Conservation (phyloP, 805 yeast species). For the Candida taoyuanica region DNA sequence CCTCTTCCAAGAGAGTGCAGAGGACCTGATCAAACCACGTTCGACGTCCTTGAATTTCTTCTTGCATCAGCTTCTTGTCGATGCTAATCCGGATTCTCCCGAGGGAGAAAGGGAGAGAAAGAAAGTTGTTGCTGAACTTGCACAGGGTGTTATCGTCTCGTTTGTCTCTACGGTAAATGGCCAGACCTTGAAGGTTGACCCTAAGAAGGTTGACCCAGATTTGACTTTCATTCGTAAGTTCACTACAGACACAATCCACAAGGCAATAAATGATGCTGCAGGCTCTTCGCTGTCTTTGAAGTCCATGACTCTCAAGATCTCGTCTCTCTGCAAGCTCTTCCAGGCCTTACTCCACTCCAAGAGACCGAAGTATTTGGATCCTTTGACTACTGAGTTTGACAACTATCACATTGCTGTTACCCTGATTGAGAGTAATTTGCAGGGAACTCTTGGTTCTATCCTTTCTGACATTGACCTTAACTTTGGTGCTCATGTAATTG, state of each 20-base stretch:
- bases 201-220: conserved; percentile 58
- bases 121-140: conserved; percentile 53
- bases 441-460: conserved; percentile 51
- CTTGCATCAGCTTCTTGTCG: conserved; percentile 66
- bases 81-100: conserved; percentile 33
- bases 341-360: conserved; percentile 25
- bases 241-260: conserved; percentile 62
- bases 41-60: conserved; percentile 74
- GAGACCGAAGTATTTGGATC: conserved; percentile 18
- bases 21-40: conserved; percentile 55
- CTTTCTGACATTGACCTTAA: conserved; percentile 69
- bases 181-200: conserved; percentile 31
- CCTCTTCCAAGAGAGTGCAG: conserved; percentile 18
- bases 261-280: conserved; percentile 52
- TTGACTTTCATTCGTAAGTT: conserved; percentile 70
- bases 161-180: conserved; percentile 53
- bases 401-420: conserved; percentile 58
- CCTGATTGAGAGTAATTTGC: conserved; percentile 63
- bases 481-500: conserved; percentile 58
- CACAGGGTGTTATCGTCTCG: conserved; percentile 56
- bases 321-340: conserved; percentile 30
- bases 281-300: conserved; percentile 33
- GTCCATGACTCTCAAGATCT: conserved; percentile 49
- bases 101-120: conserved; percentile 46
- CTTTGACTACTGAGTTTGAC: conserved; percentile 48